Evolutionary conservation across 352 stramenopile species (phyloP), one percentile per base, ranked within the genome.

Genomic region (Globisporangium radiosum): DNA sequence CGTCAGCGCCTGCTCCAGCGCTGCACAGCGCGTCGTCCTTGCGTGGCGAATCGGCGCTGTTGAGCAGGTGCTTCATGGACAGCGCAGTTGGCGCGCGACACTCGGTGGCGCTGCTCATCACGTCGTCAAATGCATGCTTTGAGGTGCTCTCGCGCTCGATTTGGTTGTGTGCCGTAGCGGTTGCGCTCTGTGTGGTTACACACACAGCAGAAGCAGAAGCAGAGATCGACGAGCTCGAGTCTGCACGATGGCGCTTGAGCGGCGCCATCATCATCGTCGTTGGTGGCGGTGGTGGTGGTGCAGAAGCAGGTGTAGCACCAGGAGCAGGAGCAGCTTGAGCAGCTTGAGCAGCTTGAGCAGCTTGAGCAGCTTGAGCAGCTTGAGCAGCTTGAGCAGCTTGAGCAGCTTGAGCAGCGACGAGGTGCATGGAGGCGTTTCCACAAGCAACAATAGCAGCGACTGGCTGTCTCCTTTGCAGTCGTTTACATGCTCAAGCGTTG

Each of bases 221-320:
- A 59, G 36, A 64, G 73, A 25, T 57, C 40, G 14, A 65, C 39
- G 59, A n/a, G 7, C 43, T 19, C 13, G 49, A 62, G 39, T 62
- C 40, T 19, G 57, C 37, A 49, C 72, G 74, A 57, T 71, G 76
- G 25, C 75, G 72, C 66, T 81, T 81, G 54, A 73, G 62, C 55
- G 50, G 44, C 39, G 70, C 36, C 36, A 63, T 44, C 40, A 13
- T 13, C 40, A 44, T 44, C 40, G 40, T 19, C 17, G 17, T 19
- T 19, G 17, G 17, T 19, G 17, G 17, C 17, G 17, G 17, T 19
- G 17, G 17, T 19, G 17, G 17, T 19, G 17, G 17, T 19, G 17
- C 17, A 19, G 17, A 19, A 19, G 17, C 17, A 19, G 17, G 17
- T 19, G 17, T 19, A 19, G 17, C 17, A 19, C 17, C 17, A 19